phyloP scores from a whole-genome alignment of 1,284 basidiomycete species.

The Pseudozyma thailandica region DNA sequence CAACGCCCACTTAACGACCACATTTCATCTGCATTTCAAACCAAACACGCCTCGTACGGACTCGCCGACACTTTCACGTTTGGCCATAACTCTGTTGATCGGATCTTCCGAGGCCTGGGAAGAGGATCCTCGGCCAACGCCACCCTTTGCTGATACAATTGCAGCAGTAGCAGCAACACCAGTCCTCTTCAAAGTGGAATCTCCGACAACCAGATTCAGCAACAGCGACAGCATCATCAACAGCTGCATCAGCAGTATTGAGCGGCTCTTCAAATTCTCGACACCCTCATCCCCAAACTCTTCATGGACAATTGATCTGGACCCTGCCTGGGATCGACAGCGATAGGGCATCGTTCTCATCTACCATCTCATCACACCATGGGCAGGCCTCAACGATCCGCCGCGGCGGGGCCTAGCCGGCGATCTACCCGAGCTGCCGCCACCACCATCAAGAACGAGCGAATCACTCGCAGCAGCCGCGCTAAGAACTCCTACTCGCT shows the following conservation, averaged over 20 bases:
- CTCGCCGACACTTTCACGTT: background rate
- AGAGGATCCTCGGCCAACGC: background rate
- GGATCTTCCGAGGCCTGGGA: background rate
- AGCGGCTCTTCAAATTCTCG: too few relatives aligned
- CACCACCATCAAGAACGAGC: constrained; percentile 44
- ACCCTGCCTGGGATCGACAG: constrained; percentile 1
- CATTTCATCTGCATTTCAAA: background rate
- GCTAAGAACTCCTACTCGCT: constrained; percentile 48
- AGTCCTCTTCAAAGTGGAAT: too few relatives aligned
- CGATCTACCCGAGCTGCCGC: constrained; percentile 32
- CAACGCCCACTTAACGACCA: background rate
- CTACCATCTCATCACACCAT: constrained; percentile 9
- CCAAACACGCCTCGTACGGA: background rate
- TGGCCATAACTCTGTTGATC: background rate
- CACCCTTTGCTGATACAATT: background rate
- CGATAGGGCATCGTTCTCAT: background rate
- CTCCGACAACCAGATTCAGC: too few relatives aligned
- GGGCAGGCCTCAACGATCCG: constrained; percentile 36
- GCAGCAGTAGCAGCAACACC: too few relatives aligned
- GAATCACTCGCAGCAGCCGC: constrained; percentile 48
- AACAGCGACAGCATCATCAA: too few relatives aligned
- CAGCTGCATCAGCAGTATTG: too few relatives aligned
- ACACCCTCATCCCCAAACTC: background rate
- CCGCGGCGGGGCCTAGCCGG: constrained; percentile 41
- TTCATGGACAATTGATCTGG: constrained; percentile 5